These are phyloP conservation scores for Geotrichum armillariae DNA, from an alignment of 1,139 yeast genomes.

Conservation along the genomic window DNA sequence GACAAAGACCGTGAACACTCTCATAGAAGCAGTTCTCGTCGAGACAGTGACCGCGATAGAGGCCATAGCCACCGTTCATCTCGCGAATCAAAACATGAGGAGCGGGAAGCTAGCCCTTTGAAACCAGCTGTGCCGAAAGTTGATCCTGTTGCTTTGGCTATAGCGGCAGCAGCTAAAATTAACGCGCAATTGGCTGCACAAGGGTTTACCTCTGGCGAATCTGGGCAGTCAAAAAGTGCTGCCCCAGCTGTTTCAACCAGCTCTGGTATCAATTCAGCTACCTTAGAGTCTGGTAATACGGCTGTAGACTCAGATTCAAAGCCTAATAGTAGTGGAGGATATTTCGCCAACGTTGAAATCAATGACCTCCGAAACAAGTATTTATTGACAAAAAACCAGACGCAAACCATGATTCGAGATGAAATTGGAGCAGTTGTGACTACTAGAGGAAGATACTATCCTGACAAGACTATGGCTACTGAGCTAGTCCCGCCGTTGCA, in stretches of 20 bases:
- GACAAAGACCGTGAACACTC: conserved; percentile 19
- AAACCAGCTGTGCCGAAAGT: conserved; percentile 15
- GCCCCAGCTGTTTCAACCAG: not conserved
- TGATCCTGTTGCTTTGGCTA: conserved; percentile 35
- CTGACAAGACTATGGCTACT: conserved; percentile 40
- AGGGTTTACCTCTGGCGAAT: conserved; percentile 11
- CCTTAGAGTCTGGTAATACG: not conserved
- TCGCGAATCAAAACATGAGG: not conserved
- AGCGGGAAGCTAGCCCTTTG: not conserved
- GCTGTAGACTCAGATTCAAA: conserved; percentile 1
- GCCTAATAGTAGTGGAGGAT: conserved; percentile 3
- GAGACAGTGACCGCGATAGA: conserved; percentile 15
- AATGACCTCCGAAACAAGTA: conserved; percentile 43
- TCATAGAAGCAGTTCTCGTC: conserved; percentile 20
- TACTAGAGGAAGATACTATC: conserved; percentile 42
- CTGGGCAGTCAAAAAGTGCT: conserved; percentile 8
- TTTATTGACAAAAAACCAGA: conserved; percentile 40
- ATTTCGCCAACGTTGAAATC: conserved; percentile 38
- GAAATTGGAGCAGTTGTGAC: conserved; percentile 39
- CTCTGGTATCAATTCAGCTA: not conserved
- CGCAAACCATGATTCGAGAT: conserved; percentile 35
- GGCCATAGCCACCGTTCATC: not conserved
- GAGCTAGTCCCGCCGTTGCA: conserved; percentile 40
- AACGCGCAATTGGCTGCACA: conserved; percentile 35
- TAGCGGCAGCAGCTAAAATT: conserved; percentile 40